Evolutionary conservation across 164 flowering plant species (phyloP).

Genomic region (Brasenia schreberi): DNA sequence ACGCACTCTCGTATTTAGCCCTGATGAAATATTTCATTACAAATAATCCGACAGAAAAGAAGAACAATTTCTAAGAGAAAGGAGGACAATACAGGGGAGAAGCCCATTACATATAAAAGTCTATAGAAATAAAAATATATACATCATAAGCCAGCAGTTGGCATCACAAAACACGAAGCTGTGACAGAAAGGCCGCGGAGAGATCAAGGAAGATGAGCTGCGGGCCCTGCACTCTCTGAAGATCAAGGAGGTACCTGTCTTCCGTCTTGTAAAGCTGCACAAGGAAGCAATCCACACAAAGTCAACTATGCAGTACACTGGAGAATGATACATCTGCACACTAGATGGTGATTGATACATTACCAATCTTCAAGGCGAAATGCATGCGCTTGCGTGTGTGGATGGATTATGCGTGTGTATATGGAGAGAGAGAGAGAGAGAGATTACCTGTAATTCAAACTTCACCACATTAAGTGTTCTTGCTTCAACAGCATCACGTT

Average conservation of each 20-base stretch:
- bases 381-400: too few relatives aligned
- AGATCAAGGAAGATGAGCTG: conserved; percentile 17
- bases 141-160: too few relatives aligned
- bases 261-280: conserved; percentile 20
- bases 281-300: not conserved
- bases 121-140: too few relatives aligned
- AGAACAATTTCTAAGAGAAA: too few relatives aligned
- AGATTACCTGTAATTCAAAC: conserved; percentile 83
- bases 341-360: too few relatives aligned
- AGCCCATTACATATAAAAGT: too few relatives aligned
- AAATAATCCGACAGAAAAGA: too few relatives aligned
- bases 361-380: too few relatives aligned
- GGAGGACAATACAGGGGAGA: too few relatives aligned
- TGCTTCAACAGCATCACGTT: conserved; percentile 28
- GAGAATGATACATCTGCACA: not conserved
- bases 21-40: too few relatives aligned
- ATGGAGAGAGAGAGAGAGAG: not conserved
- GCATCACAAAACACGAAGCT: conserved; percentile 14
- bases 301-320: not conserved
- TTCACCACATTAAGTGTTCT: conserved; percentile 47
- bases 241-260: conserved; percentile 18
- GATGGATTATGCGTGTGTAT: not conserved
- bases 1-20: too few relatives aligned
- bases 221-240: conserved; percentile 17
- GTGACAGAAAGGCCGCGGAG: conserved; percentile 19